Percentiles rank a stretch among this genome's conserved stretches.
These are phyloP conservation scores for Panicum virgatum DNA, from an alignment of 202 grass and related monocot species.

Conservation along the genomic window DNA sequence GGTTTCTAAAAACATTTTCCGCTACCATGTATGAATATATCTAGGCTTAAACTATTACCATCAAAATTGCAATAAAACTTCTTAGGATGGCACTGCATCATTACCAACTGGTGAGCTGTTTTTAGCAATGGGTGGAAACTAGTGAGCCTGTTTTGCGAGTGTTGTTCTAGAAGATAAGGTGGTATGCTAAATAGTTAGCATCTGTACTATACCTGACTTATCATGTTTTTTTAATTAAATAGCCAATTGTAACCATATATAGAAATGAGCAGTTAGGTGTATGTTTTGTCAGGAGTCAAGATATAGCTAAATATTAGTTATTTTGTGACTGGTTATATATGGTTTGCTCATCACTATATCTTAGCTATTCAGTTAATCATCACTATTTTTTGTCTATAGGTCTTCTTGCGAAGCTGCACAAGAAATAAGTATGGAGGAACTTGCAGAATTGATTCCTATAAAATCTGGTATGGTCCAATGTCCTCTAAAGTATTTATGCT, in stretches of 20 bases:
- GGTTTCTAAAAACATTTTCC: neutral
- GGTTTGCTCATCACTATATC: slow-evolving; percentile 4
- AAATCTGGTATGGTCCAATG: slow-evolving; percentile 61
- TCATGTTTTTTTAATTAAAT: neutral
- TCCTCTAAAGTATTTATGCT: neutral
- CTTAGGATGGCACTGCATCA: neutral
- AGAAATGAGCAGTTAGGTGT: neutral
- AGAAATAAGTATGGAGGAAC: slow-evolving; percentile 77
- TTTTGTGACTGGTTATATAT: neutral
- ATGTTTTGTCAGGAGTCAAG: neutral
- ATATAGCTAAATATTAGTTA: neutral
- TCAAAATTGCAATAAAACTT: neutral
- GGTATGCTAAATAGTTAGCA: neutral
- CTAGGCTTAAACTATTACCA: neutral
- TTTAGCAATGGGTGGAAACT: neutral
- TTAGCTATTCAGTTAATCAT: slow-evolving; percentile 21
- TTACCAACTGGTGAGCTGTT: neutral
- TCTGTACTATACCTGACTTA: neutral
- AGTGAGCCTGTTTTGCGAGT: neutral
- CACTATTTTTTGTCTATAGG: slow-evolving; percentile 49
- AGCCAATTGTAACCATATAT: neutral
- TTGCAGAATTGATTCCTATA: slow-evolving; percentile 74
- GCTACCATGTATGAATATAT: neutral
- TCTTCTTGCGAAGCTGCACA: slow-evolving; percentile 65
- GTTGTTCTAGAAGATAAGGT: neutral